These are phyloP conservation scores for Populus hybrid DNA, from an alignment of 441 rosid genomes.

Conservation along the genomic window DNA sequence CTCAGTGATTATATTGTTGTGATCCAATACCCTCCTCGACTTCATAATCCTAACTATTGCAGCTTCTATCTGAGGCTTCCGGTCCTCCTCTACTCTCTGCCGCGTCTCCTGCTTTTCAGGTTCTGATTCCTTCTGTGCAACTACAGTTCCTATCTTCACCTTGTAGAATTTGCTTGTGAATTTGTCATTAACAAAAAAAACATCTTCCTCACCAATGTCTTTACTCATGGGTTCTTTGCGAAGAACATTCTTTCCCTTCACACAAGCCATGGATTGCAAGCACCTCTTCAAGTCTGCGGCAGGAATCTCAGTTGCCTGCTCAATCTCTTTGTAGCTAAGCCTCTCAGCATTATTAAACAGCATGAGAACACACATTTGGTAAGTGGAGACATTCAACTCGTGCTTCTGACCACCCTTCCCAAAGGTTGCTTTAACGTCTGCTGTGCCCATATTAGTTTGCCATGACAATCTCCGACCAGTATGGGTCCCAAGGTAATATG, in stretches of 20 bases:
- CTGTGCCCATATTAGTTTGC: constrained; percentile 99
- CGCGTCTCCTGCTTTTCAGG: constrained; percentile 97
- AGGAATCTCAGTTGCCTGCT: constrained; percentile 87
- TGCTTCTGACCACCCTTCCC: constrained; percentile 98
- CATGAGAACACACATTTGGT: constrained; percentile 95
- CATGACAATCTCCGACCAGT: constrained; percentile 91
- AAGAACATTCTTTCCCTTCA: constrained; percentile 83
- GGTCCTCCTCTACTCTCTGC: constrained; percentile 95
- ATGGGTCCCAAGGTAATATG: constrained; percentile 91
- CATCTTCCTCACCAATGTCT: constrained; percentile 87
- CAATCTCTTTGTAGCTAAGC: constrained; percentile 87
- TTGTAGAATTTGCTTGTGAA: constrained; percentile 87
- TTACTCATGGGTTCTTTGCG: constrained; percentile 97
- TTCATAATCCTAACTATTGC: constrained; percentile 98
- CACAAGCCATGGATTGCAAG: constrained; percentile 91
- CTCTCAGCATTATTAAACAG: constrained; percentile 78
- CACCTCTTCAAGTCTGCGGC: constrained; percentile 88
- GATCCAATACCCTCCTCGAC: constrained; percentile 88
- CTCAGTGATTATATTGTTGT: constrained; percentile 84
- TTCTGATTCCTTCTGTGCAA: constrained; percentile 93
- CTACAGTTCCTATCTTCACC: constrained; percentile 97
- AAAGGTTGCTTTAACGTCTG: constrained; percentile 78
- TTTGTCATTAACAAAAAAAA: constrained; percentile 79
- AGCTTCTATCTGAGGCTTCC: constrained; percentile 98
- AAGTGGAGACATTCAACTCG: constrained; percentile 91